Evolutionary conservation across 1,139 yeast genomes (phyloP).

Genomic region (Blastobotrys proliferans): DNA sequence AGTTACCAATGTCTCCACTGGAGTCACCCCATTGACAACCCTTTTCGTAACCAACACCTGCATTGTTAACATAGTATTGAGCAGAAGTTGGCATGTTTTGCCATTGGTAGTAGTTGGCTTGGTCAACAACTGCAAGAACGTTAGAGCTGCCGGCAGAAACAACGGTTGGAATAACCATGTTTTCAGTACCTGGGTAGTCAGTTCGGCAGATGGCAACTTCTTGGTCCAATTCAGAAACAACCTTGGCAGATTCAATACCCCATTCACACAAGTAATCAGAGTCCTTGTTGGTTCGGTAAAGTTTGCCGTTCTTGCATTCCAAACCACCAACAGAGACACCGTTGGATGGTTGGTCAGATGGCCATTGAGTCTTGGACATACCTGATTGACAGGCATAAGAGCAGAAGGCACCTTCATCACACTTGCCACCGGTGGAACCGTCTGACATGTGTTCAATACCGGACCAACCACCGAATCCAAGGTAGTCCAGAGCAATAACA

Average conservation of each 20-base stretch:
- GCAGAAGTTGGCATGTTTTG: conserved; percentile 79
- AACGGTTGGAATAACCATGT: conserved; percentile 91
- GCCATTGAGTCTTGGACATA: conserved; percentile 98
- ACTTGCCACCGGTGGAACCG: conserved; percentile 59
- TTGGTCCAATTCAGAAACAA: conserved; percentile 58
- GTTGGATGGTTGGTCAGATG: conserved; percentile 70
- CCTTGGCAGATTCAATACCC: conserved; percentile 69
- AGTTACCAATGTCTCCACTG: conserved; percentile 86
- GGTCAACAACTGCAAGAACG: conserved; percentile 76
- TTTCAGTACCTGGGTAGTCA: conserved; percentile 98
- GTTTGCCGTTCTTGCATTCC: conserved; percentile 67
- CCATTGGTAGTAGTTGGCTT: conserved; percentile 76
- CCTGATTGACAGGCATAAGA: conserved; percentile 96
- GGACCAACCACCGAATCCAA: conserved; percentile 89
- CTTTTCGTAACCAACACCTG: conserved; percentile 82
- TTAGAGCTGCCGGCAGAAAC: conserved; percentile 62
- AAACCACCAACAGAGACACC: conserved; percentile 94
- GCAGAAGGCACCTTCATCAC: conserved; percentile 88
- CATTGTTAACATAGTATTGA: conserved; percentile 95
- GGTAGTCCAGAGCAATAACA: conserved; percentile 77
- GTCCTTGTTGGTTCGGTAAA: conserved; percentile 69
- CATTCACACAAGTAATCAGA: conserved; percentile 71
- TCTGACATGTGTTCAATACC: conserved; percentile 55
- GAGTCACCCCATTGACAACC: conserved; percentile 90
- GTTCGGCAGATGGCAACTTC: conserved; percentile 91